Base-by-base conservation (phyloP, 2,329 filamentous ascomycete species). In the Simplicillium aogashimaense region DNA sequence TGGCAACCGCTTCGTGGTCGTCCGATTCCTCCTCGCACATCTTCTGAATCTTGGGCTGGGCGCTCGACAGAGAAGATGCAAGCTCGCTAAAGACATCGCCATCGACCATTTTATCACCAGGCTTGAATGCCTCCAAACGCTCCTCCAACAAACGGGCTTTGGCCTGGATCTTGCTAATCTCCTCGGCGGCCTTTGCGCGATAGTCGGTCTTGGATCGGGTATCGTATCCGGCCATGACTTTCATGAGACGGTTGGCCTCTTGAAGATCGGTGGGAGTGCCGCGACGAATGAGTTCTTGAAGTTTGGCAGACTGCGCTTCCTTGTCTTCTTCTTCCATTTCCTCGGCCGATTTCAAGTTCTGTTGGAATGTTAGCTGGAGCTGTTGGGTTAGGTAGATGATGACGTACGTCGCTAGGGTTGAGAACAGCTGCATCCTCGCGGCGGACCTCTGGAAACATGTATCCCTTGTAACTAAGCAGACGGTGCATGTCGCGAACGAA, bases 11-110 rank as follows among this genome's bases (percentile, higher is more conserved):
- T 65, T 95, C 92, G 45, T 88, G 81, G 55, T 98, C 92, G 45
- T 97, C 90, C 10, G 89, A 95, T 57, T 98, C 92, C 61, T 98
- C 92, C 61, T 97, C 90, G 55, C 90, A 97, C 90, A 98, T 98
- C 65, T 87, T 95, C 59, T 97, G 90, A 48, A 98, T 97, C 67
- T 98, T 98, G 8, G 92, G 92, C 54, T 98, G 92, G 3, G 92
- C 92, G 55, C 84, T 95, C 59, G 87, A 86, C 35, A 98, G 71
- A 9, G 92, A 81, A 47, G 84, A 82, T 5, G 89, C 89, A 40
- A 98, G 74, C 68, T 98, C 92, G 69, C 89, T 75, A 49, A 78
- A 82, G 15, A 82, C 78, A 45, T 82, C 78, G 11, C 76, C 76
- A 14, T 81, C 77, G 15, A 63, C 58, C 64, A 97, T 83, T 43